Evolutionary conservation across 768 basidiomycete species (phyloP).

Genomic region (Lactifluus volemus): DNA sequence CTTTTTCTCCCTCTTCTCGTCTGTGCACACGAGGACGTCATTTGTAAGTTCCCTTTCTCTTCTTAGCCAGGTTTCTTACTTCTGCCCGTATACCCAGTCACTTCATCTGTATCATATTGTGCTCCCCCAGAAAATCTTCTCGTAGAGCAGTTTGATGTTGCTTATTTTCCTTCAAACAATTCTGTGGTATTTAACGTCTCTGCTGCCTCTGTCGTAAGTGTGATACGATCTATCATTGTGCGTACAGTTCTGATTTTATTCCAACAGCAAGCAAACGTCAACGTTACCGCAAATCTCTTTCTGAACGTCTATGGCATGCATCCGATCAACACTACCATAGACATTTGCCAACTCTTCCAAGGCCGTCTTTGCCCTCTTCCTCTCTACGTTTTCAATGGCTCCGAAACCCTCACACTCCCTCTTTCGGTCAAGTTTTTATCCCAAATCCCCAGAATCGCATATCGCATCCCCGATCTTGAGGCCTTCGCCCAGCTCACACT

Average conservation of each 20-base stretch:
- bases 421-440: conserved; percentile 44
- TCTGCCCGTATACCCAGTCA: conserved; percentile 39
- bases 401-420: conserved; percentile 59
- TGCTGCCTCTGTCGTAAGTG: conserved; percentile 75
- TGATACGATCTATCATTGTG: background rate
- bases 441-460: conserved; percentile 72
- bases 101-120: conserved; percentile 85
- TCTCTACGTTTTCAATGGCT: conserved; percentile 82
- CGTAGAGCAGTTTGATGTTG: conserved; percentile 67
- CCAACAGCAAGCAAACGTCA: conserved; percentile 59
- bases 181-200: conserved; percentile 81
- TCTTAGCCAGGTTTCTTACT: background rate
- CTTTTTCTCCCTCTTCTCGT: conserved; percentile 32
- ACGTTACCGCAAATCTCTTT: conserved; percentile 72
- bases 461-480: conserved; percentile 83
- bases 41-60: conserved; percentile 43
- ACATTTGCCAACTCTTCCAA: conserved; percentile 70
- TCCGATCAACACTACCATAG: conserved; percentile 74
- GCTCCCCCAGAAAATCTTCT: conserved; percentile 71
- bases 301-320: conserved; percentile 84
- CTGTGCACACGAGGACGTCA: conserved; percentile 42
- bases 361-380: conserved; percentile 80
- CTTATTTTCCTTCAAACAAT: conserved; percentile 59
- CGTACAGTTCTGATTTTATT: conserved; percentile 15
- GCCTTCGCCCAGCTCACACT: conserved; percentile 78